phyloP scores from a whole-genome alignment of 768 basidiomycete genomes.

The Cystoderma amianthinum region DNA sequence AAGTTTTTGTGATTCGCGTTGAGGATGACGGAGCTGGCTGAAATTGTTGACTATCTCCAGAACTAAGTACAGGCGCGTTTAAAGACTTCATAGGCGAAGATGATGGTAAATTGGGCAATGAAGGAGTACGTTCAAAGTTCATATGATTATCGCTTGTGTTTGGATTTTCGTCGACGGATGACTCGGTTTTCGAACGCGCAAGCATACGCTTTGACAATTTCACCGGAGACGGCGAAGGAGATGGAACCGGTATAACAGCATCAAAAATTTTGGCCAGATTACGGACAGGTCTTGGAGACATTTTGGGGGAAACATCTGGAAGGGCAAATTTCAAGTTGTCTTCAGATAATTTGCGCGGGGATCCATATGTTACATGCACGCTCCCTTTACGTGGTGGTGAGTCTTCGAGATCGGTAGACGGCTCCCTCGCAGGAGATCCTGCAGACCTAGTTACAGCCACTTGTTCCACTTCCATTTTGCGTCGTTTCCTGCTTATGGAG shows the following conservation, averaged over 20 bases:
- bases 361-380: constrained; percentile 11
- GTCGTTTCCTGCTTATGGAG: constrained; percentile 14
- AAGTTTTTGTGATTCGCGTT: constrained; percentile 48
- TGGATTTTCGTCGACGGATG: constrained; percentile 31
- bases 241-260: constrained; percentile 18
- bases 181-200: constrained; percentile 58
- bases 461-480: constrained; percentile 14
- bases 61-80: constrained; percentile 14
- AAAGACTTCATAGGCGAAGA: constrained; percentile 15
- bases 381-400: constrained; percentile 4
- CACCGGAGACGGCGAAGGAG: constrained; percentile 23
- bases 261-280: constrained; percentile 43
- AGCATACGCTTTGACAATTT: constrained; percentile 69
- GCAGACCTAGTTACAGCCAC: not conserved
- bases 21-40: constrained; percentile 15
- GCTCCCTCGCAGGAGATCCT: constrained; percentile 6
- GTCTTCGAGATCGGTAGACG: constrained; percentile 8
- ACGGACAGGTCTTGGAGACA: constrained; percentile 21
- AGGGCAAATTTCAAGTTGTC: not conserved
- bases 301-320: constrained; percentile 5
- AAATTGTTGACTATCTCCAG: constrained; percentile 7
- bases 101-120: constrained; percentile 26
- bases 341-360: constrained; percentile 9
- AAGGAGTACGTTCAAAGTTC: constrained; percentile 24
- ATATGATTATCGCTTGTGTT: constrained; percentile 1